Conservation (phyloP, 129 eudicot genomes). For the Apium graveolens region DNA sequence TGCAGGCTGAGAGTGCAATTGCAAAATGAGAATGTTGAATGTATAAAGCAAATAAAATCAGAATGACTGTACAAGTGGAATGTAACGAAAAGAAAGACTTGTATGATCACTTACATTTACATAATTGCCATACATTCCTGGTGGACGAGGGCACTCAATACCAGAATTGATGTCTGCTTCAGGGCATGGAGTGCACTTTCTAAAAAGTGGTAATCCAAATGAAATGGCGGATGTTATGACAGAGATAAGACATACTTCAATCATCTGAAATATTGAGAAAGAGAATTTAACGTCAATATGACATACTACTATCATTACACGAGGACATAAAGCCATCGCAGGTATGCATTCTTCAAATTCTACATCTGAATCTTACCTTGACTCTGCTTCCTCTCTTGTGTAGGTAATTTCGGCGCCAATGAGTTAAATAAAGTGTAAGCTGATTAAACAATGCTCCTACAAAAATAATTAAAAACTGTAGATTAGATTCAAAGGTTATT, state of each 20-base stretch:
- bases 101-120: conserved; percentile 68
- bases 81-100: not conserved
- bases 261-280: conserved; percentile 38
- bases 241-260: conserved; percentile 87
- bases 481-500: conserved; percentile 2
- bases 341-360: not conserved
- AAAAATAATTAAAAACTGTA: not conserved
- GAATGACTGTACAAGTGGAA: not conserved
- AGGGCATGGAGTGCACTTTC: conserved; percentile 89
- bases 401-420: conserved; percentile 86
- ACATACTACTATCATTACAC: conserved; percentile 2
- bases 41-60: conserved; percentile 5
- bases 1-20: not conserved
- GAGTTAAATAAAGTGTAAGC: conserved; percentile 72
- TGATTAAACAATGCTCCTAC: conserved; percentile 93
- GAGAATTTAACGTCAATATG: not conserved
- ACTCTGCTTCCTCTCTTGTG: conserved; percentile 91
- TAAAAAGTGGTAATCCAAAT: conserved; percentile 91
- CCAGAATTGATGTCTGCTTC: conserved; percentile 46
- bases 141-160: conserved; percentile 78
- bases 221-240: conserved; percentile 78
- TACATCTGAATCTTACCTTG: conserved; percentile 47
- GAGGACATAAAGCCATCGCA: not conserved
- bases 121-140: conserved; percentile 95
- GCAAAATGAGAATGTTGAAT: not conserved